Evolutionary conservation across 441 rosid species (phyloP).

Genomic region (Breynia disticha): DNA sequence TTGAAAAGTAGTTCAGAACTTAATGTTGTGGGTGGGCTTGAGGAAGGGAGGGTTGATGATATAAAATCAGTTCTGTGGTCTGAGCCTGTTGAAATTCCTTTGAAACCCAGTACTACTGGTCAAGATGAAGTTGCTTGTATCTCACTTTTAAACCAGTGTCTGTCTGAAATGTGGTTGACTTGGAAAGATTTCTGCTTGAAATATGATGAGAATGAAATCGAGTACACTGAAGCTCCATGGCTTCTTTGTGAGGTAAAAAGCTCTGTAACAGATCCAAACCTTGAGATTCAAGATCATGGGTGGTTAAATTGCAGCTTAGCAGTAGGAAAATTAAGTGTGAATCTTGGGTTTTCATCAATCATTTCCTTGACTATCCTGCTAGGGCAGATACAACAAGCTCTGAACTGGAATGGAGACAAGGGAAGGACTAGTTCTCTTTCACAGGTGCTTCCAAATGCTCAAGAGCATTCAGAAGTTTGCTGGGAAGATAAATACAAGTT

Average conservation of each 20-base stretch:
- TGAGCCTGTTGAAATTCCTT: constrained; percentile 50
- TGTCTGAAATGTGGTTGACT: constrained; percentile 57
- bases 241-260: constrained; percentile 55
- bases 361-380: constrained; percentile 47
- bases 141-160: constrained; percentile 31
- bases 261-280: constrained; percentile 38
- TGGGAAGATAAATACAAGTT: constrained; percentile 32
- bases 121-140: constrained; percentile 26
- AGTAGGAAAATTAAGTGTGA: constrained; percentile 54
- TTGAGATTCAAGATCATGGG: constrained; percentile 35
- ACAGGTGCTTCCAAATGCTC: constrained; percentile 20
- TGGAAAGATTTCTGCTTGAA: constrained; percentile 41
- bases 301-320: constrained; percentile 56
- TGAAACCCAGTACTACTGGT: constrained; percentile 25
- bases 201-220: constrained; percentile 40
- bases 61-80: constrained; percentile 37
- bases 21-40: constrained; percentile 26
- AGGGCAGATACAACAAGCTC: constrained; percentile 42
- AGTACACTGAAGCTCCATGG: constrained; percentile 48
- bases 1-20: constrained; percentile 22
- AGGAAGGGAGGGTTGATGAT: constrained; percentile 26
- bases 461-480: constrained; percentile 27
- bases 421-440: constrained; percentile 23
- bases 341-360: constrained; percentile 44
- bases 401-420: constrained; percentile 29